These are phyloP conservation scores for Malus hybrid DNA, from an alignment of 331 rosid species.

Conservation along the genomic window DNA sequence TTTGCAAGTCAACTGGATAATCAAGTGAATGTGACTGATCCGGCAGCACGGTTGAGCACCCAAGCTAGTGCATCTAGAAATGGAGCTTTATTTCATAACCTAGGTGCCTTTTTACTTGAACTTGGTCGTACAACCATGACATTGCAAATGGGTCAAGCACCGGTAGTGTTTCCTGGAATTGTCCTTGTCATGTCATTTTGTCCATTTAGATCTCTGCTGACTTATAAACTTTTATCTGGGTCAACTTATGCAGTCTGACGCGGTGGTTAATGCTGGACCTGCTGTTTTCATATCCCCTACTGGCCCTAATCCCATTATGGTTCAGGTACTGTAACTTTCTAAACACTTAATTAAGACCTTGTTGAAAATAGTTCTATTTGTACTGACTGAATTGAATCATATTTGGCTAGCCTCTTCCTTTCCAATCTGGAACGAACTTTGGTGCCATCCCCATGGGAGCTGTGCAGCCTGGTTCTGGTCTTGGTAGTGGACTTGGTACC, in stretches of 20 bases:
- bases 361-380: conserved; percentile 12
- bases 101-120: conserved; percentile 90
- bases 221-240: conserved; percentile 19
- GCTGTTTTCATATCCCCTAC: conserved; percentile 87
- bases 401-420: conserved; percentile 80
- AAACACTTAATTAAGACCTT: conserved; percentile 5
- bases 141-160: conserved; percentile 78
- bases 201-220: conserved; percentile 8
- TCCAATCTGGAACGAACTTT: conserved; percentile 61
- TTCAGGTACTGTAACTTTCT: conserved; percentile 52
- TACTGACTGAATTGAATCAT: conserved; percentile 43
- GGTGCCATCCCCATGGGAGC: conserved; percentile 73
- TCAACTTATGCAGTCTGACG: conserved; percentile 63
- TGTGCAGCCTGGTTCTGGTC: conserved; percentile 61
- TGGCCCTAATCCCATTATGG: conserved; percentile 96
- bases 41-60: conserved; percentile 44
- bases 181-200: conserved; percentile 20
- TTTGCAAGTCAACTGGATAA: conserved; percentile 68
- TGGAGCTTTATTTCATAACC: conserved; percentile 65
- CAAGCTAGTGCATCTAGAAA: conserved; percentile 62
- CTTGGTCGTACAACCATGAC: conserved; percentile 95
- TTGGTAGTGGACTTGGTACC: conserved; percentile 56
- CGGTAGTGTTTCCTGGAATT: conserved; percentile 42
- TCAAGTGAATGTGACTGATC: conserved; percentile 68
- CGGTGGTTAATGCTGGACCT: conserved; percentile 94